phyloP scores from a whole-genome alignment of 2,329 filamentous ascomycete genomes.

The Thelonectria olida region DNA sequence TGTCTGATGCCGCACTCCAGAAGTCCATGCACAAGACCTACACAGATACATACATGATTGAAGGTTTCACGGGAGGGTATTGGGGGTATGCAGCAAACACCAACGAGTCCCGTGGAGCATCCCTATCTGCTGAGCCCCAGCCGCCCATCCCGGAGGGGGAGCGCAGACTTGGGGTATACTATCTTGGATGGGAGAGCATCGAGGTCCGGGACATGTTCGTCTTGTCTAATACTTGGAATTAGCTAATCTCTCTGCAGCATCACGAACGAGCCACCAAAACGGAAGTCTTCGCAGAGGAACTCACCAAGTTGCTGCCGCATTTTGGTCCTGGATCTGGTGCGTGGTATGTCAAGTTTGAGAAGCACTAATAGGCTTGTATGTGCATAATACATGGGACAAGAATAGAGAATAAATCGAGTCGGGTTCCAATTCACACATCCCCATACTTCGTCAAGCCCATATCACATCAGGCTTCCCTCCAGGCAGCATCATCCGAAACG shows the following conservation, averaged over 20 bases:
- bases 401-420: too few species aligned
- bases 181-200: conserved; percentile 35
- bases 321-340: conserved; percentile 27
- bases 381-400: too few species aligned
- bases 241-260: conserved; percentile 15
- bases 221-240: not conserved
- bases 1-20: conserved; percentile 14
- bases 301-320: conserved; percentile 24
- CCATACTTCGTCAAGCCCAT: conserved; percentile 17
- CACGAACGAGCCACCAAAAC: conserved; percentile 28
- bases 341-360: conserved; percentile 29
- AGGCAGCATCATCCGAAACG: conserved; percentile 45
- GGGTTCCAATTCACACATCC: not conserved
- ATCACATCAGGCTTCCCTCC: conserved; percentile 39
- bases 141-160: not conserved
- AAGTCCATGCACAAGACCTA: conserved; percentile 33
- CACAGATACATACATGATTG: conserved; percentile 29
- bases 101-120: conserved; percentile 18
- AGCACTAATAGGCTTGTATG: conserved; percentile 4
- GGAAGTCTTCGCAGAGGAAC: conserved; percentile 26
- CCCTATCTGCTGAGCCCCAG: not conserved
- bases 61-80: conserved; percentile 30
- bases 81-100: conserved; percentile 31
- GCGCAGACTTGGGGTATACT: conserved; percentile 24
- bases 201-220: conserved; percentile 21